phyloP scores from a whole-genome alignment of 2,329 filamentous ascomycete species.

The Cadophora luteo-olivacea region DNA sequence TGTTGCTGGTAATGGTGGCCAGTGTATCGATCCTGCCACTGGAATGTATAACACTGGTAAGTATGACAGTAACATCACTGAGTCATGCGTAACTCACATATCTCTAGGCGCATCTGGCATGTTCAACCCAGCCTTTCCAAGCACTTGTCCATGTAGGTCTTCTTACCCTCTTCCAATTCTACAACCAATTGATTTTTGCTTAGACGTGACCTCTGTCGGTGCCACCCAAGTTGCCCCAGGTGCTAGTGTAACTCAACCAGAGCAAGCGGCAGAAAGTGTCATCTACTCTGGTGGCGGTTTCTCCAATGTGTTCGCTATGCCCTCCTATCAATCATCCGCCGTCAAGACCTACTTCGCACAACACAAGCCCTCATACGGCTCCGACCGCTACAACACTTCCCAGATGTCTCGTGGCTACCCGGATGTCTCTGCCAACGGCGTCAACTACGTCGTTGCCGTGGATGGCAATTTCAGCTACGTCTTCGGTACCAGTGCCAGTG shows the following conservation, averaged over 20 bases:
- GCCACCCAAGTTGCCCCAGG: slow-evolving; percentile 55
- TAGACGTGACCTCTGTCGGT: slow-evolving; percentile 66
- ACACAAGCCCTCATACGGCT: slow-evolving; percentile 40
- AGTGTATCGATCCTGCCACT: slow-evolving; percentile 40
- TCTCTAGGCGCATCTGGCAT: slow-evolving; percentile 31
- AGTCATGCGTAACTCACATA: neutral
- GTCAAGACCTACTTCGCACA: slow-evolving; percentile 37
- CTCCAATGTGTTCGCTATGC: slow-evolving; percentile 56
- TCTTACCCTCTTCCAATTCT: no score
- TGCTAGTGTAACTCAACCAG: slow-evolving; percentile 43
- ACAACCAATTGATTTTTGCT: neutral
- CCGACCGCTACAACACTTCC: slow-evolving; percentile 54
- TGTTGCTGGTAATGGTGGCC: slow-evolving; percentile 46
- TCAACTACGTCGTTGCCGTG: slow-evolving; percentile 52
- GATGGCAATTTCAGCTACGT: slow-evolving; percentile 51
- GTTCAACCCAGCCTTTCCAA: slow-evolving; percentile 62
- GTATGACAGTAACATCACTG: neutral
- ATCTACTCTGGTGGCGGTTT: slow-evolving; percentile 83
- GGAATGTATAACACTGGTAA: slow-evolving; percentile 36
- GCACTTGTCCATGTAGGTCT: slow-evolving; percentile 62
- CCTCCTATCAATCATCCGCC: slow-evolving; percentile 52
- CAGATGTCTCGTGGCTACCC: slow-evolving; percentile 48
- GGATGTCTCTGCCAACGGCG: slow-evolving; percentile 48
- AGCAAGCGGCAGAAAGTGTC: slow-evolving; percentile 58
- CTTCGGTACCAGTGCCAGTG: slow-evolving; percentile 56